Base-by-base conservation (phyloP, 306 rosid species). In the Mimosa pudica region DNA sequence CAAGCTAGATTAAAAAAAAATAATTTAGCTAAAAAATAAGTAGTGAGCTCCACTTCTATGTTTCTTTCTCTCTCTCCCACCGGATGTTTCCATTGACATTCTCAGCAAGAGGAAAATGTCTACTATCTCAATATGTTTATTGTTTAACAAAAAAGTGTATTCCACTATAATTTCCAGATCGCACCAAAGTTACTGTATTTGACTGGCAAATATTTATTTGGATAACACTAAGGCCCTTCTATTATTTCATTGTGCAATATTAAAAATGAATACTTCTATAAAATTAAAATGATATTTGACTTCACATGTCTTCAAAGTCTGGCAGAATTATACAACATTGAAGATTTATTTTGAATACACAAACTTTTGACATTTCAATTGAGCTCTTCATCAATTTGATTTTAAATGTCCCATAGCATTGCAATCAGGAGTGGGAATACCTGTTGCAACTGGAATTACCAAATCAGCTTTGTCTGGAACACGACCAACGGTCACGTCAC, bases 391-490 rank as follows among this genome's bases (percentile, higher is more conserved):
- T 32, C 68, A 11, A 62, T 62, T 62, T 62, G 68, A 32, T 62
- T 32, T 42, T 42, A 62, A 62, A 11, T 30, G 42, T 41, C 8
- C 41, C 68, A 11, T 32, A 32, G 18, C 1, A 62, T 62, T 62
- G 5, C 30, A 11, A 62, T 62, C 42, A 62, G 44, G 68, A 62
- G 32, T 33, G 10, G 17, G 68, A 11, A 73, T 86, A 94, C 98
- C 97, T 87, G 98, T 94, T 36, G 97, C 97, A 80, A 94, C 90
- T 46, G 95, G 97, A 82, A 94, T 92, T 38, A 91, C 97, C 71
- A 92, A 41, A 80, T 92, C 95, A 49, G 95, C 98, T 86, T 94
- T 87, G 41, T 79, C 98, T 12, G 97, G 97, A 84, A 91, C 86
- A 30, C 97, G 97, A 24, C 98, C 97, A 70, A 94, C 93, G 42